These are phyloP conservation scores for Pittosporum tobira DNA, from an alignment of 129 eudicot genomes.

Conservation along the genomic window DNA sequence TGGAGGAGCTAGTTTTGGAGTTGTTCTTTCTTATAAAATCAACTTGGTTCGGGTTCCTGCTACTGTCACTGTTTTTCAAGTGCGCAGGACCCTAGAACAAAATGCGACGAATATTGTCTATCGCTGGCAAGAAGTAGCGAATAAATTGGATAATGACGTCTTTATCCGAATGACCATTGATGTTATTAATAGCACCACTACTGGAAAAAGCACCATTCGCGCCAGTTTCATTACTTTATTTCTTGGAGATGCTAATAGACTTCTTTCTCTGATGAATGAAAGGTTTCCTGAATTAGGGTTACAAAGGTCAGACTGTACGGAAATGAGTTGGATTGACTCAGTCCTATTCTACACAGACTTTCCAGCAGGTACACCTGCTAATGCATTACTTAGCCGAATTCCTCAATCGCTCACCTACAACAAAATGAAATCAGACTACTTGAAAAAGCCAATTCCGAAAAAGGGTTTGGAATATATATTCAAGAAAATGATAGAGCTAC, in stretches of 20 bases:
- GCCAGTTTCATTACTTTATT: constrained; percentile 25
- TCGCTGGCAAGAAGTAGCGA: too few relatives aligned
- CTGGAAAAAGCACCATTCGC: too few relatives aligned
- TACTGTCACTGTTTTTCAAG: constrained; percentile 20
- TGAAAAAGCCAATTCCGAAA: constrained; percentile 17
- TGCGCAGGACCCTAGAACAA: too few relatives aligned
- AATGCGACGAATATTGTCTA: too few relatives aligned
- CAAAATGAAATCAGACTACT: constrained; percentile 30
- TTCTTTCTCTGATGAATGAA: background rate
- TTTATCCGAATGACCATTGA: constrained; percentile 30
- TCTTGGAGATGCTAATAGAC: constrained; percentile 17
- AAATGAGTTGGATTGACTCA: constrained; percentile 28
- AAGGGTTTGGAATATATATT: too few relatives aligned
- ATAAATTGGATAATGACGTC: too few relatives aligned
- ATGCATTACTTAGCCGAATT: too few relatives aligned
- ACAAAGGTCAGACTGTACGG: constrained; percentile 19
- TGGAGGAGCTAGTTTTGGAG: too few relatives aligned
- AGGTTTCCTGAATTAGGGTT: constrained; percentile 26
- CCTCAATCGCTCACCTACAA: constrained; percentile 16
- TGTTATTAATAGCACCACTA: too few relatives aligned
- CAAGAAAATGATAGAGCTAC: constrained; percentile 14
- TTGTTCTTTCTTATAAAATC: too few relatives aligned
- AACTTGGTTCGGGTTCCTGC: constrained; percentile 30
- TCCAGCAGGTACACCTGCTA: constrained; percentile 20
- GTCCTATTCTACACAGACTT: constrained; percentile 22